phyloP scores from a whole-genome alignment of 495 filamentous ascomycete species.

The Chaetomium cochliodes region DNA sequence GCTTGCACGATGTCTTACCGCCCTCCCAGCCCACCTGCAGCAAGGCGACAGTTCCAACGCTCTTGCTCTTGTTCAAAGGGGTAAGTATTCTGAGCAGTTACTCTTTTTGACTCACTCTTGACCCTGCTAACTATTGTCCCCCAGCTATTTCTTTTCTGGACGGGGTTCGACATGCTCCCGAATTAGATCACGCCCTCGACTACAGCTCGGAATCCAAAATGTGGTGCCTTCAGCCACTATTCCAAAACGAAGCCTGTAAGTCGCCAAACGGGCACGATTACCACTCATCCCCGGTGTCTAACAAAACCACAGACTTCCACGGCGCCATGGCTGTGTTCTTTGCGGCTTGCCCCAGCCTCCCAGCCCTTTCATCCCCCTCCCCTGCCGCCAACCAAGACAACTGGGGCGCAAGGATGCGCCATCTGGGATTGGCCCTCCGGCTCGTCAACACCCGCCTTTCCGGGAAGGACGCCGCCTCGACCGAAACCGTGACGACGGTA shows the following conservation, averaged over 20 bases:
- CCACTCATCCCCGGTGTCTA: background rate
- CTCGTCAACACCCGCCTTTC: constrained; percentile 5
- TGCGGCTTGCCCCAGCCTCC: background rate
- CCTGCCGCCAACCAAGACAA: background rate
- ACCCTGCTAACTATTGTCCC: background rate
- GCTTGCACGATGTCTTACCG: background rate
- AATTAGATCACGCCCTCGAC: constrained; percentile 2
- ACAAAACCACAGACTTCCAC: constrained; percentile 1
- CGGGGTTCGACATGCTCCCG: background rate
- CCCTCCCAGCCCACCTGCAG: background rate
- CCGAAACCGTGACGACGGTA: background rate
- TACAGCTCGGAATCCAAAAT: background rate
- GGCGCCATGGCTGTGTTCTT: constrained; percentile 9
- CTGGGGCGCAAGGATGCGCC: background rate
- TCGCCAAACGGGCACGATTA: background rate
- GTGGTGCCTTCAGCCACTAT: background rate
- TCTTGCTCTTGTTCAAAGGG: background rate
- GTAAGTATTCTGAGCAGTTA: background rate
- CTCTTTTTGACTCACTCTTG: background rate
- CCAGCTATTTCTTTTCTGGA: background rate
- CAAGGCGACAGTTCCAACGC: background rate
- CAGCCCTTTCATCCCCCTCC: background rate
- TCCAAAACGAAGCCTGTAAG: constrained; percentile 5
- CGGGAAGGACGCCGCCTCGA: background rate
- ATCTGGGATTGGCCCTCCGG: background rate